Conservation (phyloP, 768 basidiomycete genomes). For the Thelephora aurantiotincta region DNA sequence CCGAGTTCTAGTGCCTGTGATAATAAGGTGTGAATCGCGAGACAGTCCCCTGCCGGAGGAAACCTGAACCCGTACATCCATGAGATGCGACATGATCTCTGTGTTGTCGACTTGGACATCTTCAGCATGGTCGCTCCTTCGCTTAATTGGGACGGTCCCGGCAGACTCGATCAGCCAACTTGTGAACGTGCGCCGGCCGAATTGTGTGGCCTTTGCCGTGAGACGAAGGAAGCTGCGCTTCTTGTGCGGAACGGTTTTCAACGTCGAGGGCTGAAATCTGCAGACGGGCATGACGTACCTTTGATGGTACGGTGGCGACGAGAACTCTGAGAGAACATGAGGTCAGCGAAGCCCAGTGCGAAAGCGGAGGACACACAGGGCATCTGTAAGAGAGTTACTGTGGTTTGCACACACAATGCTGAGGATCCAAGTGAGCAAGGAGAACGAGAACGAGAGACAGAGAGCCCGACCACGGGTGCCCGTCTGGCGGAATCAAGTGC, state of each 20-base stretch:
- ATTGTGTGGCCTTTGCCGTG: slow-evolving; percentile 82
- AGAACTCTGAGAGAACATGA: slow-evolving; percentile 34
- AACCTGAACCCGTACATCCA: slow-evolving; percentile 31
- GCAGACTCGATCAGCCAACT: slow-evolving; percentile 85
- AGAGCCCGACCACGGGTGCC: slow-evolving; percentile 50
- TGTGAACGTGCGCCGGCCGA: slow-evolving; percentile 71
- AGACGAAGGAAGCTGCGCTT: slow-evolving; percentile 68
- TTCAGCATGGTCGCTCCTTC: slow-evolving; percentile 47
- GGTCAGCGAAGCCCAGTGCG: neutral
- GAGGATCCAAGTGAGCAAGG: slow-evolving; percentile 2
- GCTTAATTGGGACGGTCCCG: slow-evolving; percentile 73
- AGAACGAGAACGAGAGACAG: neutral
- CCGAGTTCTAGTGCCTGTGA: slow-evolving; percentile 58
- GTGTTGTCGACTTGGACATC: slow-evolving; percentile 50
- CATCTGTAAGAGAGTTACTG: slow-evolving; percentile 76
- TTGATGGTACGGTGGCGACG: slow-evolving; percentile 57
- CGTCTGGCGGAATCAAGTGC: slow-evolving; percentile 55
- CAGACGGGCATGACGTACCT: slow-evolving; percentile 23
- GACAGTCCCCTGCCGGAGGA: neutral
- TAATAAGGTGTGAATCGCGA: slow-evolving; percentile 6
- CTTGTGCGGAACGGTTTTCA: slow-evolving; percentile 19
- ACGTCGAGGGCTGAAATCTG: neutral
- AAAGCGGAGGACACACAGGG: slow-evolving; percentile 39
- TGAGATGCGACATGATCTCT: slow-evolving; percentile 51
- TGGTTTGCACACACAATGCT: slow-evolving; percentile 84